Evolutionary conservation across 495 filamentous ascomycete genomes (phyloP), one percentile per base, ranked within the genome.

Genomic region (Viridothelium virens): DNA sequence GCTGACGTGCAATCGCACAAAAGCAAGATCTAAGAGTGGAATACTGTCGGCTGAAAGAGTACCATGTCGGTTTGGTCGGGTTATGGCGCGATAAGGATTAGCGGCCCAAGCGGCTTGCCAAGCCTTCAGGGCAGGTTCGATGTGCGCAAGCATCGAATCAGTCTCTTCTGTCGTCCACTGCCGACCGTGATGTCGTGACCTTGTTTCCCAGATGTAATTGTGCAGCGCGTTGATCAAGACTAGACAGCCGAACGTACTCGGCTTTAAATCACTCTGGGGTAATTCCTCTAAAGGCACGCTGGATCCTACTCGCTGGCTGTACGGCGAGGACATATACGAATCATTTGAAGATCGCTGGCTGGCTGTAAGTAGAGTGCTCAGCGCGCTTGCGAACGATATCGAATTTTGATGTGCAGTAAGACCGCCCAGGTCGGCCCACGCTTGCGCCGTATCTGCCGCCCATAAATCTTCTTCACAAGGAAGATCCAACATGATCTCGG

Each of bases 191-290:
- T 97, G 93, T 44, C 91, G 81, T 75, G 96, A 92, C 47, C 94
- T 85, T 1, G 92, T 96, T 77, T 97, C 93, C 94, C 94, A 97
- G 56, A 97, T 96, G 75, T 97, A 97, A 68, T 96, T 96, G 76
- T 98, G 94, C 36, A 98, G 79, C 1, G 94, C 93, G 75, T 96
- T 95, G 73, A 98, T 97, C 63, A 98, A 80, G 11, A 96, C 84
- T 16, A 97, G 79, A 77, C 94, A 97, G 31, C 94, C 94, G 71
- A 96, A 96, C 5, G 92, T 94, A 76, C 94, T 97, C 2, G 92
- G 92, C 67, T 86, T 87, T 65, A 96, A 78, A 61, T 92, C 84
- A 64, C 82, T 85, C 71, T 83, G 82, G 31, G 84, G 78, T 2
- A 86, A 73, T 46, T 85, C 81, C 61, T 79, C 76, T 18, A 76